These are phyloP conservation scores for Calonectria crousiana DNA, from an alignment of 2,329 filamentous ascomycete genomes.

Conservation along the genomic window DNA sequence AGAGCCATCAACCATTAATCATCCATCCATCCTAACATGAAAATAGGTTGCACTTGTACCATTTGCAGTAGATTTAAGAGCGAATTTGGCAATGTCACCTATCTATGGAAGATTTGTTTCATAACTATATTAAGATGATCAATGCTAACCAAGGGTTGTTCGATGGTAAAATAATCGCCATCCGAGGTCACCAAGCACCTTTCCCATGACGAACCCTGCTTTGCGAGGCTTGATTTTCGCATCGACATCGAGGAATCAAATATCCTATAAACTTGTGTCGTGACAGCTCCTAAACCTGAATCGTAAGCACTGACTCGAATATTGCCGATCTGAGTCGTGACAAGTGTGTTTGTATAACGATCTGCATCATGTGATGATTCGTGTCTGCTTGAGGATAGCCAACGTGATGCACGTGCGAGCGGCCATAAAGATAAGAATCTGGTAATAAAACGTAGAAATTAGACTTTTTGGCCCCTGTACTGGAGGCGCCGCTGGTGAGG, in stretches of 20 bases:
- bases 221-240: too few species aligned
- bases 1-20: neutral
- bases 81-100: neutral
- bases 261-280: neutral
- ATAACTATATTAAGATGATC: too few species aligned
- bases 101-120: too few species aligned
- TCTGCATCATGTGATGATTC: neutral
- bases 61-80: neutral
- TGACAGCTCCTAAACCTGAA: neutral
- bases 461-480: neutral
- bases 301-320: neutral
- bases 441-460: neutral
- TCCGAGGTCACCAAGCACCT: too few species aligned
- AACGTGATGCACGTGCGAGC: neutral
- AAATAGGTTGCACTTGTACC: neutral
- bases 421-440: neutral
- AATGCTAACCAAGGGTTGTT: too few species aligned
- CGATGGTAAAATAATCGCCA: too few species aligned
- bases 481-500: neutral
- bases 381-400: neutral
- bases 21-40: neutral
- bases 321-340: neutral
- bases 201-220: too few species aligned
- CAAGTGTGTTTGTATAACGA: neutral
- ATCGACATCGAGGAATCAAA: too few species aligned